Conservation (phyloP, 2,329 filamentous ascomycete genomes). For the Cadophora malorum region DNA sequence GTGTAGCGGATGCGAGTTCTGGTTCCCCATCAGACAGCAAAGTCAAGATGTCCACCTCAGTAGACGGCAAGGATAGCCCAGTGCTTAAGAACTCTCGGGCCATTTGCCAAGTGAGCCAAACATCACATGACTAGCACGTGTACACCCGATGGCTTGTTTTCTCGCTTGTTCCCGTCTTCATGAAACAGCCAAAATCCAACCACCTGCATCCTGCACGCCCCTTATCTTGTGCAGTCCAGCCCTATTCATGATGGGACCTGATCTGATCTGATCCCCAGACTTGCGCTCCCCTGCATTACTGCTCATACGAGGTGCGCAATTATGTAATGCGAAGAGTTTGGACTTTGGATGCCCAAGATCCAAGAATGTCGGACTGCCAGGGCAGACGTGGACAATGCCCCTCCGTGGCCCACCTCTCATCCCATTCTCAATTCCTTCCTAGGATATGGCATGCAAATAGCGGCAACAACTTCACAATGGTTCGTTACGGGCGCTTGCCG, state of each 20-base stretch:
- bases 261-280: conserved; percentile 14
- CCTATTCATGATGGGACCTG: neutral
- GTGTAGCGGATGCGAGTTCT: neutral
- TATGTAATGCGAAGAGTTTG: conserved; percentile 3
- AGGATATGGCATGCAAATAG: neutral
- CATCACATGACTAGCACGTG: neutral
- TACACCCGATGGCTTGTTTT: conserved; percentile 2
- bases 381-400: conserved; percentile 14
- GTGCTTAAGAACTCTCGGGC: neutral
- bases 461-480: neutral
- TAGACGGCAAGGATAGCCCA: neutral
- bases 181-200: conserved; percentile 4
- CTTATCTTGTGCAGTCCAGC: neutral
- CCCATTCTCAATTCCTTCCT: conserved; percentile 1
- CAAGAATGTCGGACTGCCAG: neutral
- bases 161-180: neutral
- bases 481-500: neutral
- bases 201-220: neutral
- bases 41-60: neutral
- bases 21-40: neutral
- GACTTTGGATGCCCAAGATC: neutral
- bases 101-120: neutral
- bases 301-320: neutral
- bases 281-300: conserved; percentile 5
- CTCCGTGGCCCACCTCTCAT: neutral